These are phyloP conservation scores for Phycomyces nitens DNA, from an alignment of 192 early-diverging fungal species.

Conservation along the genomic window DNA sequence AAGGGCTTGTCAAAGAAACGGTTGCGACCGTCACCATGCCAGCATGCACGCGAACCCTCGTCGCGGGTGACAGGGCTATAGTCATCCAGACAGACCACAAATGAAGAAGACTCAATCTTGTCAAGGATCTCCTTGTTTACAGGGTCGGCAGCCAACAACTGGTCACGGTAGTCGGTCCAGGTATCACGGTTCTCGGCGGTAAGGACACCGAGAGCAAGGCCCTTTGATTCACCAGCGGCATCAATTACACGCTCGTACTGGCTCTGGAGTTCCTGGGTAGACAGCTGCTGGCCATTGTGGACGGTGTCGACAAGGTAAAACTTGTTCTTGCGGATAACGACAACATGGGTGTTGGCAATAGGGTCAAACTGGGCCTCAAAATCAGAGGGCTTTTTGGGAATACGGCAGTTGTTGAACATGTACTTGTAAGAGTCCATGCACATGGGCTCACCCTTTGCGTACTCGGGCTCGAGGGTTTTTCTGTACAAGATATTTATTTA, in stretches of 20 bases:
- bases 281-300: slow-evolving; percentile 75
- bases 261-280: slow-evolving; percentile 77
- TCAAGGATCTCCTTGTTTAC: slow-evolving; percentile 71
- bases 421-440: slow-evolving; percentile 91
- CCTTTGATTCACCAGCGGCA: slow-evolving; percentile 62
- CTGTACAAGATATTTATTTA: neutral
- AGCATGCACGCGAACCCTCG: slow-evolving; percentile 82
- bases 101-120: slow-evolving; percentile 81
- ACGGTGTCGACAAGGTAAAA: slow-evolving; percentile 78
- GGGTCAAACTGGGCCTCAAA: slow-evolving; percentile 72
- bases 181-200: slow-evolving; percentile 92
- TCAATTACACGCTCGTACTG: slow-evolving; percentile 70
- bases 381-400: slow-evolving; percentile 85
- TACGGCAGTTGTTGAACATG: slow-evolving; percentile 95
- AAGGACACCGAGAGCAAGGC: slow-evolving; percentile 77
- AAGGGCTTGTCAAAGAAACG: slow-evolving; percentile 96
- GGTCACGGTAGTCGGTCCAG: slow-evolving; percentile 83
- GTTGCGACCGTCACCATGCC: slow-evolving; percentile 96
- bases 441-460: slow-evolving; percentile 70
- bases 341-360: slow-evolving; percentile 73
- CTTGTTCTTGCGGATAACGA: slow-evolving; percentile 87
- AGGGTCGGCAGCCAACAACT: slow-evolving; percentile 60
- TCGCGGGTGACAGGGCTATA: slow-evolving; percentile 83
- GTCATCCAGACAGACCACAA: slow-evolving; percentile 91
- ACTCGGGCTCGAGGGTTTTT: slow-evolving; percentile 81